These are phyloP conservation scores for Mycogone perniciosa DNA, from an alignment of 2,329 filamentous ascomycete species.

Conservation along the genomic window DNA sequence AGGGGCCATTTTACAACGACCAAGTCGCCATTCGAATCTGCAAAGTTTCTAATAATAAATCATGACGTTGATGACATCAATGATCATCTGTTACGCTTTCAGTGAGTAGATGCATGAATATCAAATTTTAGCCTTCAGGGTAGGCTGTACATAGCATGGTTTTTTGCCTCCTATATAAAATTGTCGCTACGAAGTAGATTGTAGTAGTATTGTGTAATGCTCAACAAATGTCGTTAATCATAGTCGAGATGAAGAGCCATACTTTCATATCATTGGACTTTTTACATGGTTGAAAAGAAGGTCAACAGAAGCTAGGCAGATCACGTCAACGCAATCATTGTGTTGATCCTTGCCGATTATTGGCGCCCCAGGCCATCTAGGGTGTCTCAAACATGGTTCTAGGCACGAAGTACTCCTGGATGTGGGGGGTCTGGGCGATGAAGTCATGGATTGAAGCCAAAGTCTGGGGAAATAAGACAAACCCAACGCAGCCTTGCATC, in stretches of 20 bases:
- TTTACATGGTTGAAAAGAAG: background rate
- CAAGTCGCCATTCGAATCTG: slow-evolving; percentile 52
- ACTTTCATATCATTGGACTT: background rate
- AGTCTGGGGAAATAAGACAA: slow-evolving; percentile 6
- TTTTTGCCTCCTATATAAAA: no score
- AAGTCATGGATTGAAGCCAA: slow-evolving; percentile 8
- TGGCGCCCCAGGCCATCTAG: background rate
- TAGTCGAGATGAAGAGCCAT: no score
- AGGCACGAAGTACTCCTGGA: background rate
- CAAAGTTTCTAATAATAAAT: slow-evolving; percentile 20
- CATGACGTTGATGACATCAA: background rate
- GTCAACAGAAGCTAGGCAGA: background rate
- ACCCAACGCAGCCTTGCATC: background rate
- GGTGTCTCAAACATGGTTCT: background rate
- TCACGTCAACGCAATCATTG: background rate
- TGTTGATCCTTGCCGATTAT: slow-evolving; percentile 5
- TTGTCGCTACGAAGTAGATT: no score
- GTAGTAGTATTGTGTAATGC: no score
- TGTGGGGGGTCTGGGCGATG: background rate
- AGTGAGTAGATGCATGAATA: background rate
- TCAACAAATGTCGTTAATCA: no score
- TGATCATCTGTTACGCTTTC: background rate
- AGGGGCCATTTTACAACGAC: slow-evolving; percentile 59
- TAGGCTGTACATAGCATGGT: no score
- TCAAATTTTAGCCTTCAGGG: no score